Percentiles rank a stretch among this genome's conserved stretches.
These are phyloP conservation scores for Phaeosphaeria sp. DNA, from an alignment of 2,329 filamentous ascomycete species.

Conservation along the genomic window DNA sequence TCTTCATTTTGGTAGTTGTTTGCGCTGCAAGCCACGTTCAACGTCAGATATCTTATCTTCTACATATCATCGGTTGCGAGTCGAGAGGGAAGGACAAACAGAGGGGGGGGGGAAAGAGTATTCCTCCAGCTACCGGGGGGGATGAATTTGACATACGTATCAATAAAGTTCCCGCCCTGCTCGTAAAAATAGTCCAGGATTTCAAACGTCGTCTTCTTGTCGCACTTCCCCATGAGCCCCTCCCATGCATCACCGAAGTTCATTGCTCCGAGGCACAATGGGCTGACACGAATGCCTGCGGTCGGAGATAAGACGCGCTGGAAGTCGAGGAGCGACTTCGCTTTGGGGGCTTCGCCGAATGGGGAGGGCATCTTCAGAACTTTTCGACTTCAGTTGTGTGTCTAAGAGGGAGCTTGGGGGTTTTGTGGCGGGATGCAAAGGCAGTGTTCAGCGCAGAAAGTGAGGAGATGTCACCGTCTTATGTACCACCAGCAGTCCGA, in stretches of 20 bases:
- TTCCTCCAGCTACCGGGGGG: too few relatives aligned
- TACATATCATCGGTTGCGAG: not conserved
- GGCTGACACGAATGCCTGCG: conserved; percentile 60
- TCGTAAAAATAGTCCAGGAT: conserved; percentile 58
- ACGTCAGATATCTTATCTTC: not conserved
- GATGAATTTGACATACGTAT: too few relatives aligned
- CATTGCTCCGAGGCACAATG: conserved; percentile 62
- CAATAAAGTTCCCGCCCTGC: conserved; percentile 60
- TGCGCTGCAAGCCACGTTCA: conserved; percentile 38
- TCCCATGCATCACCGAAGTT: conserved; percentile 62
- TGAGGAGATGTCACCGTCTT: too few relatives aligned
- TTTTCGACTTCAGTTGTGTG: not conserved
- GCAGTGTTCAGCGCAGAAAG: too few relatives aligned
- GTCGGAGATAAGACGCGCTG: conserved; percentile 60
- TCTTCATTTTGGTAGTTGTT: conserved; percentile 58
- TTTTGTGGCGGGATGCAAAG: too few relatives aligned
- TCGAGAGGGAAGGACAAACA: not conserved
- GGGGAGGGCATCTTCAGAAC: conserved; percentile 24
- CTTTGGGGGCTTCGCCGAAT: conserved; percentile 33
- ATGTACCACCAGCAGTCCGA: too few relatives aligned
- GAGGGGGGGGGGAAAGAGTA: too few relatives aligned
- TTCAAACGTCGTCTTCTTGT: conserved; percentile 54
- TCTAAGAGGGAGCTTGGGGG: not conserved
- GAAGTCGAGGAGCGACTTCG: conserved; percentile 55
- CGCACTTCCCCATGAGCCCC: conserved; percentile 50